phyloP scores from a whole-genome alignment of 768 basidiomycete species.

The Clavaria fumosa region DNA sequence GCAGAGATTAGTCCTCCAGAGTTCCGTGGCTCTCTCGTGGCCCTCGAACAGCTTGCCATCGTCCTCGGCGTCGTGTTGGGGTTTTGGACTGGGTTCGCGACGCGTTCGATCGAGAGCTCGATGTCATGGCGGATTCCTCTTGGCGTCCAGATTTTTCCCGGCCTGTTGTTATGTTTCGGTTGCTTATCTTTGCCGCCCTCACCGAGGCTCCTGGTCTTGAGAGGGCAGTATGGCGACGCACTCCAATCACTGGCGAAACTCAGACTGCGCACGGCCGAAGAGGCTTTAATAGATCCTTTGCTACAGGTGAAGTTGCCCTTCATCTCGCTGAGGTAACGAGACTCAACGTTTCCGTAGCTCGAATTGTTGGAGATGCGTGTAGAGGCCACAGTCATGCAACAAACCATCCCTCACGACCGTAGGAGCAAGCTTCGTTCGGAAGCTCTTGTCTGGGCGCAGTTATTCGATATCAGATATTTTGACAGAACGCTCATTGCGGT shows the following conservation, averaged over 20 bases:
- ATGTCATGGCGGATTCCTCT: slow-evolving; percentile 69
- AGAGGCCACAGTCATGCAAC: not conserved
- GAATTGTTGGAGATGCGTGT: not conserved
- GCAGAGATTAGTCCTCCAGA: slow-evolving; percentile 76
- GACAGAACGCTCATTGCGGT: slow-evolving; percentile 55
- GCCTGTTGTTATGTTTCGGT: slow-evolving; percentile 46
- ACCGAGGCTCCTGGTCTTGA: slow-evolving; percentile 37
- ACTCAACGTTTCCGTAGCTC: not conserved
- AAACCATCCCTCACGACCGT: slow-evolving; percentile 3
- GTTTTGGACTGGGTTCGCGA: slow-evolving; percentile 71
- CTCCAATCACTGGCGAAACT: slow-evolving; percentile 38
- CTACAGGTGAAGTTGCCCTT: slow-evolving; percentile 24
- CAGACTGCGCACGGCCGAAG: slow-evolving; percentile 30
- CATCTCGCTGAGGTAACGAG: slow-evolving; percentile 1
- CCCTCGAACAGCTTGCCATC: slow-evolving; percentile 69
- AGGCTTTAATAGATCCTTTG: slow-evolving; percentile 33
- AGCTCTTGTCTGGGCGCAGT: slow-evolving; percentile 33
- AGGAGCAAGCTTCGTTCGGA: slow-evolving; percentile 19
- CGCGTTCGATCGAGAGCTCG: slow-evolving; percentile 47
- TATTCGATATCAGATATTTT: slow-evolving; percentile 39
- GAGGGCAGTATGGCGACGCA: slow-evolving; percentile 44
- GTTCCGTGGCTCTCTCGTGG: slow-evolving; percentile 61
- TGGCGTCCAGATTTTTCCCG: slow-evolving; percentile 55
- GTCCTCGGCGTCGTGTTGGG: slow-evolving; percentile 70
- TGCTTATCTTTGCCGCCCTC: slow-evolving; percentile 45